phyloP scores from a whole-genome alignment of 345 rosid genomes.

The Zanthoxylum bungeanum region DNA sequence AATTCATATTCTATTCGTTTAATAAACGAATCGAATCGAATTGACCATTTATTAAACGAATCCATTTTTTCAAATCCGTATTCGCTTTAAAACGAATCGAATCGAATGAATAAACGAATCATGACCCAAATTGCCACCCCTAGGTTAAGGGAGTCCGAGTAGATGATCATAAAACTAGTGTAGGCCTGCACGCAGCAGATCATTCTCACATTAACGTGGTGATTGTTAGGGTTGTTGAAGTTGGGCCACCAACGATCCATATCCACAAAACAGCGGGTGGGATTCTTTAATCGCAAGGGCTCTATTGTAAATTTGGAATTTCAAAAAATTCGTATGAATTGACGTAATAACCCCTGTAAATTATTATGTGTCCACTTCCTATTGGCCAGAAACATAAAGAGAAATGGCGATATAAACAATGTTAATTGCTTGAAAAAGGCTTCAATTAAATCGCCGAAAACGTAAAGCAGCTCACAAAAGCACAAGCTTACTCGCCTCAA shows the following conservation, averaged over 20 bases:
- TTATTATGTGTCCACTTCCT: not conserved
- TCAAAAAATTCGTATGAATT: not conserved
- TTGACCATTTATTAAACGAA: too few species aligned
- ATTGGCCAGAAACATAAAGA: not conserved
- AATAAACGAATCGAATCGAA: too few species aligned
- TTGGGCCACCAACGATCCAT: conserved; percentile 9
- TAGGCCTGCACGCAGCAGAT: not conserved
- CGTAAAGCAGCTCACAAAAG: not conserved
- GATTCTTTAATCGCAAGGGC: not conserved
- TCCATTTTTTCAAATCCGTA: too few species aligned
- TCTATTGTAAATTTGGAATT: not conserved
- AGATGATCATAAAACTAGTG: not conserved
- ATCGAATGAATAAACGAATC: too few species aligned
- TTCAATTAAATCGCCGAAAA: conserved; percentile 31
- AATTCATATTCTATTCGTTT: too few species aligned
- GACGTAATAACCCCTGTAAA: not conserved
- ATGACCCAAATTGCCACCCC: too few species aligned
- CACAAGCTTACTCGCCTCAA: conserved; percentile 21
- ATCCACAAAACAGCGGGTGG: too few species aligned
- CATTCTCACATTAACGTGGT: not conserved
- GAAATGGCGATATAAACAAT: conserved; percentile 25
- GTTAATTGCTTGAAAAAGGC: conserved; percentile 1
- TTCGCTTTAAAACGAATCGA: too few species aligned
- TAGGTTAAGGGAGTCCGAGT: too few species aligned
- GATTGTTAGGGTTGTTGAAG: conserved; percentile 8